Conservation (phyloP, 768 basidiomycete species). For the Tricholoma saponaceum region DNA sequence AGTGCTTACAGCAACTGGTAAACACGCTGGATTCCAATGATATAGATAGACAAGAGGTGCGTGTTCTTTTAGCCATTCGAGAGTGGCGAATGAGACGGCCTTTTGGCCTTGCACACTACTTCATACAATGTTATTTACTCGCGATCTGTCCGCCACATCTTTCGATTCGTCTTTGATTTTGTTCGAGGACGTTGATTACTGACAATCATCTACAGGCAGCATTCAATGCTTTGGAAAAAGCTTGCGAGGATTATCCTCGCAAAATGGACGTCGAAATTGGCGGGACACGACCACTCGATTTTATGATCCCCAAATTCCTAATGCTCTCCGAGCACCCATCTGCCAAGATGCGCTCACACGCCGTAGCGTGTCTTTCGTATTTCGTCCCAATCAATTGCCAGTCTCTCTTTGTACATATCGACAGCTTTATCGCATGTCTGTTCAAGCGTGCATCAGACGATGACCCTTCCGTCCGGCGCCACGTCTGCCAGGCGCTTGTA, state of each 20-base stretch:
- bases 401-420: conserved; percentile 87
- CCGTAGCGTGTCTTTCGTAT: conserved; percentile 91
- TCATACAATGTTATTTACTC: neutral
- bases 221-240: conserved; percentile 91
- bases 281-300: conserved; percentile 91
- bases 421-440: conserved; percentile 86
- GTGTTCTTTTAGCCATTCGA: conserved; percentile 17
- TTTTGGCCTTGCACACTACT: neutral
- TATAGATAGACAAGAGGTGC: conserved; percentile 81
- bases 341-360: conserved; percentile 89
- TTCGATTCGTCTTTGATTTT: conserved; percentile 5
- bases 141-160: neutral
- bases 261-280: conserved; percentile 93
- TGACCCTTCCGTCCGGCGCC: conserved; percentile 87
- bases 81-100: conserved; percentile 1
- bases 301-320: conserved; percentile 95
- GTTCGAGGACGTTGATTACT: conserved; percentile 8
- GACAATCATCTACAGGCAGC: conserved; percentile 54
- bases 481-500: conserved; percentile 94
- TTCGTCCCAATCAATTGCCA: conserved; percentile 87
- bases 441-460: conserved; percentile 96
- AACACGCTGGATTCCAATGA: conserved; percentile 74
- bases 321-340: conserved; percentile 79
- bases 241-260: conserved; percentile 94
- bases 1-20: conserved; percentile 85